These are phyloP conservation scores for Solanum phureja DNA, from an alignment of 257 asterid species.

Conservation along the genomic window DNA sequence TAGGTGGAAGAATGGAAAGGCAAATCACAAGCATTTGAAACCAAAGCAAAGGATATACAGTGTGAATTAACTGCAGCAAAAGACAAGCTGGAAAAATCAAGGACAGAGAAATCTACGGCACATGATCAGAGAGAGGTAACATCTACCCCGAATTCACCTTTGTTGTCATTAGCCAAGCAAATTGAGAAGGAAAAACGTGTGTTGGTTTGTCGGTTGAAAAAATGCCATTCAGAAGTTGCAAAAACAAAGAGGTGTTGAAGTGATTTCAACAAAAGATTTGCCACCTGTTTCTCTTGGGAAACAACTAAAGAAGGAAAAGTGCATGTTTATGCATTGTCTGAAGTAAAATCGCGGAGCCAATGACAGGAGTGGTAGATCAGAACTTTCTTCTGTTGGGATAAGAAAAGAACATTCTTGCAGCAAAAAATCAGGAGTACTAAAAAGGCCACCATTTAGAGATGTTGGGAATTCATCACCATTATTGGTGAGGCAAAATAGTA, in stretches of 20 bases:
- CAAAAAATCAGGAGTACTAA: not conserved
- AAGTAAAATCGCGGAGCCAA: conserved; percentile 18
- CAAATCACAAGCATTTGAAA: conserved; percentile 39
- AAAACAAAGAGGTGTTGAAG: not conserved
- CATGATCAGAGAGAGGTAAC: not conserved
- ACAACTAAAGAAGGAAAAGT: conserved; percentile 66
- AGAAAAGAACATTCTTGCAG: conserved; percentile 5
- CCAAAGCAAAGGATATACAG: conserved; percentile 25
- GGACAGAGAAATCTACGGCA: not conserved
- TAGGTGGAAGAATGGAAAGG: conserved; percentile 73
- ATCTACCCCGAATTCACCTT: conserved; percentile 2
- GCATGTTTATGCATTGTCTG: conserved; percentile 18
- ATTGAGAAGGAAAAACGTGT: conserved; percentile 24
- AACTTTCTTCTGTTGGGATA: conserved; percentile 11
- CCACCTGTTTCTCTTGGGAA: conserved; percentile 53
- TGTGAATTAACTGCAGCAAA: conserved; percentile 22
- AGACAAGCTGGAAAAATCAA: conserved; percentile 23
- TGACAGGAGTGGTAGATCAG: conserved; percentile 8
- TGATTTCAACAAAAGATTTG: conserved; percentile 1
- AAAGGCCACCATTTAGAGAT: conserved; percentile 35
- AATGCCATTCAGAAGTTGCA: not conserved
- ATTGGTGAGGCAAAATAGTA: conserved; percentile 14
- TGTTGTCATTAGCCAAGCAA: conserved; percentile 20
- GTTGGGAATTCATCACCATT: conserved; percentile 38
- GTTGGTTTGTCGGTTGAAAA: conserved; percentile 2